phyloP scores from a whole-genome alignment of 257 asterid genomes.

The Dorcoceras hygrometricum region DNA sequence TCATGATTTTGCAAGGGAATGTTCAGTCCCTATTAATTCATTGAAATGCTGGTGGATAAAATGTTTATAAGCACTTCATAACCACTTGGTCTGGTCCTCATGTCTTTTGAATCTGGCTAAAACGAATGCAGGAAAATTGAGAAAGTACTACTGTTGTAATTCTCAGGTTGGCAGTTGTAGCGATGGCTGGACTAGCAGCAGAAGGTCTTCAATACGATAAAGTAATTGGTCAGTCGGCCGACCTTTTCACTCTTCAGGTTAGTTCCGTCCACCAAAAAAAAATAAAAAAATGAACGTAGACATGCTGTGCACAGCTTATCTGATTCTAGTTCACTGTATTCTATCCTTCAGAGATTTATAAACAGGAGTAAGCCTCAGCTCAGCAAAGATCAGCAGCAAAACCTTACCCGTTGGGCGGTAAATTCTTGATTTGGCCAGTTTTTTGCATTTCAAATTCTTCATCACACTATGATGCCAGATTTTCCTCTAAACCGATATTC shows the following conservation, averaged over 20 bases:
- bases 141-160: not conserved
- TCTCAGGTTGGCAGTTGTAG: conserved; percentile 83
- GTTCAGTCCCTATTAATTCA: not conserved
- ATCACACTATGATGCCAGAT: not conserved
- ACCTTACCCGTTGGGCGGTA: conserved; percentile 99
- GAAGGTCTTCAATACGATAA: conserved; percentile 91
- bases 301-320: not conserved
- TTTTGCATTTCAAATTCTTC: not conserved
- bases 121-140: not conserved
- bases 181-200: conserved; percentile 97
- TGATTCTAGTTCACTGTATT: conserved; percentile 9
- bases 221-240: conserved; percentile 94
- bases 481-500: not conserved
- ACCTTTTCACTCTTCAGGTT: conserved; percentile 93
- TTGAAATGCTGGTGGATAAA: not conserved
- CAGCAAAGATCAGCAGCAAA: conserved; percentile 92
- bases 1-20: not conserved
- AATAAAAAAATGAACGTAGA: not conserved
- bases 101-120: not conserved
- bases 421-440: conserved; percentile 26
- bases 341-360: conserved; percentile 69
- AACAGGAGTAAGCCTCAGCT: conserved; percentile 83
- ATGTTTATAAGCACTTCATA: not conserved
- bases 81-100: not conserved
- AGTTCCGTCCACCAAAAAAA: not conserved